Evolutionary conservation across 345 rosid genomes (phyloP).

Genomic region (Ceriops zippeliana): DNA sequence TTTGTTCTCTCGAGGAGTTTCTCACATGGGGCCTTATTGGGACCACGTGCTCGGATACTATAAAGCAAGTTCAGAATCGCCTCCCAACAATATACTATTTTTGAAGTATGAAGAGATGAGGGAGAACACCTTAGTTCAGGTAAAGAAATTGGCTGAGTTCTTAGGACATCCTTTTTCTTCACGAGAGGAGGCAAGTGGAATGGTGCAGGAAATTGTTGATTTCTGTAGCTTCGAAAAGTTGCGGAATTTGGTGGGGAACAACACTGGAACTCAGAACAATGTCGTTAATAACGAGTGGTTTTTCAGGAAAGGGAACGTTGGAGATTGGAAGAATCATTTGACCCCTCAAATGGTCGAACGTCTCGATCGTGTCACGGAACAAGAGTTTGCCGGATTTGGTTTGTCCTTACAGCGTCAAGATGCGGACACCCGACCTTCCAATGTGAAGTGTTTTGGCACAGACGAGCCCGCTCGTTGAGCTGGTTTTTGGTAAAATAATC

Average conservation of each 20-base stretch:
- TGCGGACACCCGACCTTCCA: background rate
- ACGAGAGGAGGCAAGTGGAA: background rate
- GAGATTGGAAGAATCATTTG: background rate
- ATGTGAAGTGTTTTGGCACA: too few species aligned
- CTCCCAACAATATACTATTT: background rate
- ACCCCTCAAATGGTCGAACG: background rate
- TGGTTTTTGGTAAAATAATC: too few species aligned
- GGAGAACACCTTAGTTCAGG: background rate
- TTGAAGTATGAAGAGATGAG: background rate
- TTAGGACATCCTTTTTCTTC: background rate
- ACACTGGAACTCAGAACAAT: background rate
- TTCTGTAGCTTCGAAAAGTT: constrained; percentile 4
- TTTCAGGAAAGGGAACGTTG: background rate
- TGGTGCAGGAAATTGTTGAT: background rate
- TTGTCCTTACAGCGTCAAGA: background rate
- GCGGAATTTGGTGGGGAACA: constrained; percentile 4
- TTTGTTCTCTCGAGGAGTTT: background rate
- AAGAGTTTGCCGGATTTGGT: background rate
- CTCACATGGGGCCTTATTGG: background rate
- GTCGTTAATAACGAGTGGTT: background rate
- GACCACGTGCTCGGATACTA: constrained; percentile 2
- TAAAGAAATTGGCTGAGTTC: background rate
- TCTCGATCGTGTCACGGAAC: background rate
- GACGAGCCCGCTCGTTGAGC: too few species aligned
- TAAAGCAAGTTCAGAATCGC: background rate